These are phyloP conservation scores for Ceratocystis albifundus DNA, from an alignment of 2,329 filamentous ascomycete species.

Conservation along the genomic window DNA sequence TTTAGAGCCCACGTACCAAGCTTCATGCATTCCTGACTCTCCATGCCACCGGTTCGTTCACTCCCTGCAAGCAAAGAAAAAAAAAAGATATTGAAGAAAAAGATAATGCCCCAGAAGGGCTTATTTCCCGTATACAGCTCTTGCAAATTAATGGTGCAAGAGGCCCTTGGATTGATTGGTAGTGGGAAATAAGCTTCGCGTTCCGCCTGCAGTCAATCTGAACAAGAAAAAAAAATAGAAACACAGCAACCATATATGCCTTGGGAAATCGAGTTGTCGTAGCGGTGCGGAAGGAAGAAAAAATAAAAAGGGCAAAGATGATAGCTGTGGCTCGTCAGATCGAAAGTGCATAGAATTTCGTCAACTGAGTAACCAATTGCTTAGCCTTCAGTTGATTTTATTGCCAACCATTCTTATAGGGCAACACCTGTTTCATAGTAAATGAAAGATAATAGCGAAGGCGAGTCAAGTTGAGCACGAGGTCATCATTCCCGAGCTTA, in stretches of 20 bases:
- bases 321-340: not conserved
- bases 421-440: not conserved
- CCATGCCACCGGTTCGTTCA: not conserved
- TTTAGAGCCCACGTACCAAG: not conserved
- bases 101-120: slow-evolving; percentile 22
- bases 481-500: slow-evolving; percentile 2
- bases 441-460: not conserved
- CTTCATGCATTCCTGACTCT: not conserved
- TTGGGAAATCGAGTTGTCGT: not conserved
- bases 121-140: slow-evolving; percentile 13
- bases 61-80: not conserved
- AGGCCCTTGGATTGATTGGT: not conserved
- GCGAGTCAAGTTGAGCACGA: not conserved
- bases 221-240: not conserved
- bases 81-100: slow-evolving; percentile 6
- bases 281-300: not conserved
- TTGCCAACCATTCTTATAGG: not conserved
- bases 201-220: not conserved
- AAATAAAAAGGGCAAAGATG: not conserved
- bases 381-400: not conserved
- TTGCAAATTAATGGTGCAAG: not conserved
- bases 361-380: not conserved
- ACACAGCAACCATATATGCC: not conserved
- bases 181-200: not conserved
- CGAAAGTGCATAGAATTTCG: not conserved